Percentiles rank a stretch among this genome's conserved stretches.
These are phyloP conservation scores for Oryza brachyantha DNA, from an alignment of 176 grass and related monocot genomes.

Conservation along the genomic window DNA sequence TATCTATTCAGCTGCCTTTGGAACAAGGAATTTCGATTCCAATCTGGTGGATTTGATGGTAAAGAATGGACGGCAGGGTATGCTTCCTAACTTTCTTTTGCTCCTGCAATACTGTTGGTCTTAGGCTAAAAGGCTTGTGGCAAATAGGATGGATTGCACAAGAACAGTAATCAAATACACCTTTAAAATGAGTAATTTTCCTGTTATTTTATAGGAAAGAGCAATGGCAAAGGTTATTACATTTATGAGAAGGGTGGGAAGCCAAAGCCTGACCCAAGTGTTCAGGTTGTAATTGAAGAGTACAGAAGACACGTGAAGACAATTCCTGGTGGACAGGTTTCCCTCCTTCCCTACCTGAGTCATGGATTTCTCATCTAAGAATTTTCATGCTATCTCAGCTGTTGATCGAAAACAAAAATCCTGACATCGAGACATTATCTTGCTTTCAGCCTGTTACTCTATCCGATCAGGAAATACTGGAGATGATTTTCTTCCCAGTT, in stretches of 20 bases:
- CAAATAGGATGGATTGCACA: not conserved
- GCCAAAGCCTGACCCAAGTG: slow-evolving; percentile 83
- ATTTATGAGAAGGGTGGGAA: slow-evolving; percentile 89
- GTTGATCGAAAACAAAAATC: not conserved
- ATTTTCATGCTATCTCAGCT: not conserved
- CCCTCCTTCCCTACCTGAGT: not conserved
- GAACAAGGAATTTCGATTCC: slow-evolving; percentile 43
- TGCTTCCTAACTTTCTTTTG: slow-evolving; percentile 29
- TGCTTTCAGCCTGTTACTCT: slow-evolving; percentile 68
- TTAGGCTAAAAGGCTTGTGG: not conserved
- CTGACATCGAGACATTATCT: slow-evolving; percentile 14
- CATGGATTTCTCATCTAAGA: slow-evolving; percentile 28
- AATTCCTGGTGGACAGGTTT: slow-evolving; percentile 81
- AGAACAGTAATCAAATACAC: not conserved
- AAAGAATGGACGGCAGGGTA: slow-evolving; percentile 76
- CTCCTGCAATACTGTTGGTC: not conserved
- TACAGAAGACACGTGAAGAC: slow-evolving; percentile 52
- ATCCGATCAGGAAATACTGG: slow-evolving; percentile 71
- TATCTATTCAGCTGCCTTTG: slow-evolving; percentile 64
- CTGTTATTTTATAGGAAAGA: slow-evolving; percentile 59
- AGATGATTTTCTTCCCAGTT: slow-evolving; percentile 98
- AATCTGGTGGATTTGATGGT: slow-evolving; percentile 56
- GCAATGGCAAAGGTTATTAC: slow-evolving; percentile 94
- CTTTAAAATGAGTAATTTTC: not conserved
- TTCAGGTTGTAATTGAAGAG: slow-evolving; percentile 76